Percentiles rank a stretch among this genome's conserved stretches.
These are phyloP conservation scores for Talaromyces trachyspermus DNA, from an alignment of 495 filamentous ascomycete species.

Conservation along the genomic window DNA sequence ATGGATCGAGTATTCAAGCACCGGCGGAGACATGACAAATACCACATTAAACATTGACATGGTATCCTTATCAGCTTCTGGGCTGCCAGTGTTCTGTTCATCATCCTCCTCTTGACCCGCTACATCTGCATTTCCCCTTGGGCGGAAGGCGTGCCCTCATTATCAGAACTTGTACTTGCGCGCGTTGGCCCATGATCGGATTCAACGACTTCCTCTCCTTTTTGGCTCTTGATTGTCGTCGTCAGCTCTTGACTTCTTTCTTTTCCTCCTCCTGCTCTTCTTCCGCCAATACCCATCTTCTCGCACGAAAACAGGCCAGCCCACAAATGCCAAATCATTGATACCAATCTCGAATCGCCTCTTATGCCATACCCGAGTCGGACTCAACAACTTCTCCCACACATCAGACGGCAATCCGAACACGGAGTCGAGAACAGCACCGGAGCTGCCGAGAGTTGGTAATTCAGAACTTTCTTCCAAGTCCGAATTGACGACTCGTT, in stretches of 20 bases:
- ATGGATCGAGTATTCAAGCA: conserved; percentile 65
- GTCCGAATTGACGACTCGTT: conserved; percentile 31
- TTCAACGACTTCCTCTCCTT: conserved; percentile 35
- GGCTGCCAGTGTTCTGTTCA: conserved; percentile 19
- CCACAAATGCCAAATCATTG: conserved; percentile 76
- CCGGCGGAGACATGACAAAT: conserved; percentile 76
- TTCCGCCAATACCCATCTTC: conserved; percentile 86
- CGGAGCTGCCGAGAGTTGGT: conserved; percentile 26
- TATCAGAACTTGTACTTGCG: too few species aligned
- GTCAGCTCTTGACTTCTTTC: conserved; percentile 43
- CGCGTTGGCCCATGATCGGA: conserved; percentile 29
- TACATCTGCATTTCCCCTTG: conserved; percentile 9
- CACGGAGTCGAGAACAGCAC: conserved; percentile 69
- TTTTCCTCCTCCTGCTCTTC: conserved; percentile 54
- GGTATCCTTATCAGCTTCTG: conserved; percentile 47
- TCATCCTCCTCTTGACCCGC: not conserved
- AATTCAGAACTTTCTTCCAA: conserved; percentile 35
- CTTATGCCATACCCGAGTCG: conserved; percentile 74
- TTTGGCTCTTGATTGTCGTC: conserved; percentile 32
- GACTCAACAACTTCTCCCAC: conserved; percentile 77
- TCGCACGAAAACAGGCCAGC: conserved; percentile 79
- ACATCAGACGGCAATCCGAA: conserved; percentile 69
- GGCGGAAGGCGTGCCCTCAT: conserved; percentile 10
- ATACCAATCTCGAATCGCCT: conserved; percentile 79
- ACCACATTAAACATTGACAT: conserved; percentile 98